phyloP scores from a whole-genome alignment of 2,329 filamentous ascomycete genomes.

The Hypomyces perniciosus region DNA sequence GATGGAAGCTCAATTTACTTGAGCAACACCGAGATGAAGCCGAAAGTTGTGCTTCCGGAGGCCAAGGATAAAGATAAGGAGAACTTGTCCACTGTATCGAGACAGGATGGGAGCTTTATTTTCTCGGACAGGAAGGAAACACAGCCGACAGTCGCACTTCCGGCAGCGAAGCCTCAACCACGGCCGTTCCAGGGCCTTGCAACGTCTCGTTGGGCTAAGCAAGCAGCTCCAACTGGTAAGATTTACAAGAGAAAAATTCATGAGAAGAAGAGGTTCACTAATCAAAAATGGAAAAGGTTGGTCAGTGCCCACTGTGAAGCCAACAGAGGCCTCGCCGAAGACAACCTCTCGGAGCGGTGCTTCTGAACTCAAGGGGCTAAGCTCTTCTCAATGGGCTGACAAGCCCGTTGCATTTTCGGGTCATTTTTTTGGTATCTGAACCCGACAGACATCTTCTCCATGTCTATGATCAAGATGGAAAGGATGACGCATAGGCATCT shows the following conservation, averaged over 20 bases:
- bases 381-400: conserved; percentile 16
- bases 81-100: neutral
- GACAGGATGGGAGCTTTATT: too few relatives aligned
- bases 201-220: conserved; percentile 14
- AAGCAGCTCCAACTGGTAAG: neutral
- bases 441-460: too few relatives aligned
- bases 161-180: too few relatives aligned
- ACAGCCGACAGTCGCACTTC: too few relatives aligned
- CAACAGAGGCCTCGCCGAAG: neutral
- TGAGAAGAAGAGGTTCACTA: neutral
- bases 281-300: neutral
- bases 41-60: neutral
- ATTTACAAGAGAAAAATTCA: neutral
- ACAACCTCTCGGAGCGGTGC: neutral
- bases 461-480: too few relatives aligned
- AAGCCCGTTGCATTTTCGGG: neutral
- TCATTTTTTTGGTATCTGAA: neutral
- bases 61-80: conserved; percentile 3
- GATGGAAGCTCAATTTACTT: neutral
- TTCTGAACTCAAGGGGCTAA: conserved; percentile 6
- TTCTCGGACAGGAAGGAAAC: neutral
- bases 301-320: neutral
- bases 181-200: conserved; percentile 8
- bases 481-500: neutral
- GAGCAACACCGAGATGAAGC: neutral